These are phyloP conservation scores for Parastagonospora avenae DNA, from an alignment of 2,329 filamentous ascomycete species.

Conservation along the genomic window DNA sequence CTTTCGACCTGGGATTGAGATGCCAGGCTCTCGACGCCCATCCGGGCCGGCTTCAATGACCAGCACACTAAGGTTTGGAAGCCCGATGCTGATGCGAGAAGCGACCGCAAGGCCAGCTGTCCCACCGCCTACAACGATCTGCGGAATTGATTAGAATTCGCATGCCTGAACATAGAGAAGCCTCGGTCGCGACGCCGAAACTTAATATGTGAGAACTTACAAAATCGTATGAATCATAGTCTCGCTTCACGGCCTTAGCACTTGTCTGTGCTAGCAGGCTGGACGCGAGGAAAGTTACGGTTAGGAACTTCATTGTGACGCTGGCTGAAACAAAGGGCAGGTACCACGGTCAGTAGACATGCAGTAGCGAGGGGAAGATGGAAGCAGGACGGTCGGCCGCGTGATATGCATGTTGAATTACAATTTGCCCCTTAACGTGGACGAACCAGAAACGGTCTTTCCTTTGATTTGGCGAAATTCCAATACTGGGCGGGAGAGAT, in stretches of 20 bases:
- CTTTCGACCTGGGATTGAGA: conserved; percentile 33
- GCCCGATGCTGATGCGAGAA: conserved; percentile 40
- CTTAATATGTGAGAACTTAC: conserved; percentile 4
- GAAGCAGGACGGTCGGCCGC: not conserved
- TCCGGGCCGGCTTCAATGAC: conserved; percentile 38
- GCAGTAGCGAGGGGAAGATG: not conserved
- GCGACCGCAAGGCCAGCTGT: conserved; percentile 38
- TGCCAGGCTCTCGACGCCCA: conserved; percentile 31
- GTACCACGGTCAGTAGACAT: not conserved
- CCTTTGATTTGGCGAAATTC: not conserved
- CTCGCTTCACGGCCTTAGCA: conserved; percentile 4
- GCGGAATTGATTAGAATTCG: not conserved
- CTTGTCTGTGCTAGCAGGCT: conserved; percentile 5
- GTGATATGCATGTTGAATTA: conserved; percentile 4
- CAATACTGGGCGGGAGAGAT: too few species aligned
- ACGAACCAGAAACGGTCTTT: not conserved
- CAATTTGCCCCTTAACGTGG: not conserved
- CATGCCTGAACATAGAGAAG: not conserved
- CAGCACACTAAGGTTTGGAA: conserved; percentile 26
- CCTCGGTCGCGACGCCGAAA: not conserved
- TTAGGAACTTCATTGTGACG: conserved; percentile 11
- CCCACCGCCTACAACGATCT: conserved; percentile 32
- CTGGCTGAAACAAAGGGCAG: not conserved
- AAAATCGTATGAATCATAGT: conserved; percentile 11
- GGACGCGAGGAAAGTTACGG: conserved; percentile 3